phyloP scores from a whole-genome alignment of 2,329 filamentous ascomycete genomes.

The Pseudogymnoascus pannorum region DNA sequence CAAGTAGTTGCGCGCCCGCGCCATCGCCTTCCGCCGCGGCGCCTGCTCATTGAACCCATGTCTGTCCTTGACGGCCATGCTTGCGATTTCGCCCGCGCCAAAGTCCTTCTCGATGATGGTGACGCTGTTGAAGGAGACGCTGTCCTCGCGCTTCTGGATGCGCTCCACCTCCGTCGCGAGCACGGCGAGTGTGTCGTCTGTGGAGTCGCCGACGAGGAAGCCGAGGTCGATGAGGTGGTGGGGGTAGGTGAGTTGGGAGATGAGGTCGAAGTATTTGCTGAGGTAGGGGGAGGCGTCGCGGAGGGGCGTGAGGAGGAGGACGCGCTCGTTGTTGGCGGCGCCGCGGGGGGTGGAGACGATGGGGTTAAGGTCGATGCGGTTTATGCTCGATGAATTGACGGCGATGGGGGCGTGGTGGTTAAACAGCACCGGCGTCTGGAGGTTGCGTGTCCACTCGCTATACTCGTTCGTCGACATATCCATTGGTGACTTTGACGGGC shows the following conservation, averaged over 20 bases:
- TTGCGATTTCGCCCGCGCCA: constrained; percentile 36
- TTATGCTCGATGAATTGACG: constrained; percentile 73
- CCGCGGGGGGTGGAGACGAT: constrained; percentile 77
- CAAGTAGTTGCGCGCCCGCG: constrained; percentile 84
- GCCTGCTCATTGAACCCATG: constrained; percentile 85
- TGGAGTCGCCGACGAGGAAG: constrained; percentile 88
- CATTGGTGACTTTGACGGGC: constrained; percentile 90
- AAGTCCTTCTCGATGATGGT: constrained; percentile 90
- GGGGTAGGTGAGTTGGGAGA: constrained; percentile 84
- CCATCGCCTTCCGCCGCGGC: constrained; percentile 84
- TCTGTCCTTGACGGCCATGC: constrained; percentile 73
- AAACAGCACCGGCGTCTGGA: constrained; percentile 89
- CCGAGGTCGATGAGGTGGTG: constrained; percentile 91
- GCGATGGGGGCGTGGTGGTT: constrained; percentile 87
- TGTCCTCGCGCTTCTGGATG: constrained; percentile 73
- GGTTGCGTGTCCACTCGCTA: constrained; percentile 77
- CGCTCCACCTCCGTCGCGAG: constrained; percentile 79
- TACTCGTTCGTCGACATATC: constrained; percentile 90
- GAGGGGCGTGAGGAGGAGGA: constrained; percentile 87
- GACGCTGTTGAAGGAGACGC: constrained; percentile 77
- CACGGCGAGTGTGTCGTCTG: constrained; percentile 84
- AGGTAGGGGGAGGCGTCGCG: constrained; percentile 81
- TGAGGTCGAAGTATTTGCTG: constrained; percentile 85
- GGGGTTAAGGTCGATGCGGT: constrained; percentile 75
- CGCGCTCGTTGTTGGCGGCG: constrained; percentile 70